Conservation (phyloP, 2,329 filamentous ascomycete genomes). For the Leptographium wingfieldii region DNA sequence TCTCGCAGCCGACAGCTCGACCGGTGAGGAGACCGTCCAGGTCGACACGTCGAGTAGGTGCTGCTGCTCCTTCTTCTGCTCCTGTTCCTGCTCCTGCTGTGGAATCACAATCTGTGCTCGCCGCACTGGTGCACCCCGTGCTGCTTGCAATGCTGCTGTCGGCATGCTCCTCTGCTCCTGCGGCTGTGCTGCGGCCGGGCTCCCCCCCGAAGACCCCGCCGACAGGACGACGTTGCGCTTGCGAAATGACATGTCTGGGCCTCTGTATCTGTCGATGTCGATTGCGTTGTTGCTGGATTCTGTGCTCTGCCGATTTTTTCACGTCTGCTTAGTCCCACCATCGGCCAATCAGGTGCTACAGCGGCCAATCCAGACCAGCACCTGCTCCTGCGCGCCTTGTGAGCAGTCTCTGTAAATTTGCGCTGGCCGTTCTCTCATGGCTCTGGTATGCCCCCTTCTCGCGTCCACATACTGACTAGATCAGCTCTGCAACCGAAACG, state of each 20-base stretch:
- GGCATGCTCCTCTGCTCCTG: not conserved
- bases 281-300: too few species aligned
- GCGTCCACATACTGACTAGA: not conserved
- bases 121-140: not conserved
- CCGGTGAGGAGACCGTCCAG: constrained; percentile 5
- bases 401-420: too few species aligned
- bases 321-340: too few species aligned
- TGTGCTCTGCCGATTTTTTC: not conserved
- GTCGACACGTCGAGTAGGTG: not conserved
- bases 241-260: constrained; percentile 39
- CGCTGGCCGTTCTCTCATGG: too few species aligned
- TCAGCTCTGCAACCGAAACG: not conserved
- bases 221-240: constrained; percentile 43
- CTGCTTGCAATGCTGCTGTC: not conserved
- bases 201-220: constrained; percentile 14
- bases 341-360: too few species aligned
- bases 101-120: not conserved
- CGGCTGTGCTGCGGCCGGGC: not conserved
- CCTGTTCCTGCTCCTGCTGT: constrained; percentile 15
- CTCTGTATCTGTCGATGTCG: not conserved
- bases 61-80: constrained; percentile 15
- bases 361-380: too few species aligned
- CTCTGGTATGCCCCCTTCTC: not conserved
- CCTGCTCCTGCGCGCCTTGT: too few species aligned
- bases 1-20: not conserved